These are phyloP conservation scores for Linderniella brevidens DNA, from an alignment of 257 asterid species.

Conservation along the genomic window DNA sequence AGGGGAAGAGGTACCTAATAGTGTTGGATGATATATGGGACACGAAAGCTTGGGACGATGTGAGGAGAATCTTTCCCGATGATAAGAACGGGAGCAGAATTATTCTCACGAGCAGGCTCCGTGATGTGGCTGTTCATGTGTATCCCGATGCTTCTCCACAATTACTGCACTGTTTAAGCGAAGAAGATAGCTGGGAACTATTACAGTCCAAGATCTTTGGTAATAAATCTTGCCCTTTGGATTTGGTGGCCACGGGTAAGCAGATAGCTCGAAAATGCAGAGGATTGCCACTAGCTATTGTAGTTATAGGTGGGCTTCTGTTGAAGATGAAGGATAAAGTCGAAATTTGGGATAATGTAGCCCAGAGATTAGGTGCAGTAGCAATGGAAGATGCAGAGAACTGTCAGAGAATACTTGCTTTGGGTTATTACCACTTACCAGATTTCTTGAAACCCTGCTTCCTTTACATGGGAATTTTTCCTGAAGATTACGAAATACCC, in stretches of 20 bases:
- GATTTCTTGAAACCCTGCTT: slow-evolving; percentile 23
- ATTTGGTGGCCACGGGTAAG: slow-evolving; percentile 15
- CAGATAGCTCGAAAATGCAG: slow-evolving; percentile 19
- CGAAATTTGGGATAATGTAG: slow-evolving; percentile 20
- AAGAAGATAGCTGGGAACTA: slow-evolving; percentile 23
- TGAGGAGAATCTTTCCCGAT: slow-evolving; percentile 16
- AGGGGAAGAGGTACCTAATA: slow-evolving; percentile 15
- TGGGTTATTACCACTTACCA: slow-evolving; percentile 22
- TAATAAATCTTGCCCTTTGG: slow-evolving; percentile 13
- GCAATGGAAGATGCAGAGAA: slow-evolving; percentile 15
- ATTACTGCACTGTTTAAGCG: slow-evolving; percentile 13
- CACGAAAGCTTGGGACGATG: slow-evolving; percentile 20
- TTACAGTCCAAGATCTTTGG: slow-evolving; percentile 12
- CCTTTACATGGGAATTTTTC: slow-evolving; percentile 19
- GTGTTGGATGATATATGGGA: slow-evolving; percentile 24
- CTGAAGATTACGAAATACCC: slow-evolving; percentile 19
- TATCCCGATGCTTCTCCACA: slow-evolving; percentile 10
- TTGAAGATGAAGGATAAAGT: slow-evolving; percentile 11
- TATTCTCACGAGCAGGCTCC: slow-evolving; percentile 15
- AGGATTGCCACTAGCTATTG: slow-evolving; percentile 24
- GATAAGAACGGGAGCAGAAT: slow-evolving; percentile 14
- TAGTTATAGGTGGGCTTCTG: slow-evolving; percentile 21
- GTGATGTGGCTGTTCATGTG: slow-evolving; percentile 19
- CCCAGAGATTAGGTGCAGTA: slow-evolving; percentile 13
- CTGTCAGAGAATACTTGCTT: slow-evolving; percentile 19